These are phyloP conservation scores for Coniochaeta ligniaria DNA, from an alignment of 2,329 filamentous ascomycete genomes.

Conservation along the genomic window DNA sequence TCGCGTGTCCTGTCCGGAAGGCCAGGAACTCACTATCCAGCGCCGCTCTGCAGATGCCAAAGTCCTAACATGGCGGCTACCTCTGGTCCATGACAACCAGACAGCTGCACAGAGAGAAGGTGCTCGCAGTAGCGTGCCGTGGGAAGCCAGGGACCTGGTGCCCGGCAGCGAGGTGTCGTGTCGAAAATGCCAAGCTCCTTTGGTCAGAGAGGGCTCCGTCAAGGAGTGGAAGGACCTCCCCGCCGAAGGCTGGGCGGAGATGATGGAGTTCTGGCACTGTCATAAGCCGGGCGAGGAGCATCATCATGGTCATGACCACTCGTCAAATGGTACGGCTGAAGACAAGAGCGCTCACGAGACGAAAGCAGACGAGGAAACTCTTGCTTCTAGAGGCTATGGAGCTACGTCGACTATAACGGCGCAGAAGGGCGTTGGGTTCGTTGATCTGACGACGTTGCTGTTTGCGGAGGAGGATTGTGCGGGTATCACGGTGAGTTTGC, in stretches of 20 bases:
- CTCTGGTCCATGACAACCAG: constrained; percentile 24
- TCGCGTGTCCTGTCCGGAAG: constrained; percentile 8
- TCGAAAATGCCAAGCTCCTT: constrained; percentile 26
- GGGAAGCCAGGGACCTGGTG: constrained; percentile 45
- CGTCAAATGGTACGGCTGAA: neutral
- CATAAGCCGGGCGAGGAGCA: constrained; percentile 73
- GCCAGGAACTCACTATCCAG: neutral
- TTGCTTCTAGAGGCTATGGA: constrained; percentile 70
- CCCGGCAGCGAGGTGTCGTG: constrained; percentile 33
- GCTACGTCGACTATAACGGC: constrained; percentile 68
- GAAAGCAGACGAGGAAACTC: constrained; percentile 32
- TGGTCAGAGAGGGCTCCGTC: constrained; percentile 32
- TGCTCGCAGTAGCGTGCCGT: constrained; percentile 32
- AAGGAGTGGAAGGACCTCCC: constrained; percentile 83
- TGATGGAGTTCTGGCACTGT: constrained; percentile 99
- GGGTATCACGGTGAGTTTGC: constrained; percentile 28
- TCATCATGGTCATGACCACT: constrained; percentile 21
- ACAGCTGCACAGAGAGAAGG: constrained; percentile 26
- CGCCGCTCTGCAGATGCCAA: constrained; percentile 14
- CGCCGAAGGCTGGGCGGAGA: constrained; percentile 96
- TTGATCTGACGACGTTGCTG: constrained; percentile 74
- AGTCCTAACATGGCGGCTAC: constrained; percentile 47
- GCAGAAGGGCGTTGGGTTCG: constrained; percentile 60
- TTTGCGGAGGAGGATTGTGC: constrained; percentile 60
- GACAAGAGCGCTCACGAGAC: neutral